Evolutionary conservation across 2,329 filamentous ascomycete species (phyloP).

Genomic region (Colletotrichum spaethianum): DNA sequence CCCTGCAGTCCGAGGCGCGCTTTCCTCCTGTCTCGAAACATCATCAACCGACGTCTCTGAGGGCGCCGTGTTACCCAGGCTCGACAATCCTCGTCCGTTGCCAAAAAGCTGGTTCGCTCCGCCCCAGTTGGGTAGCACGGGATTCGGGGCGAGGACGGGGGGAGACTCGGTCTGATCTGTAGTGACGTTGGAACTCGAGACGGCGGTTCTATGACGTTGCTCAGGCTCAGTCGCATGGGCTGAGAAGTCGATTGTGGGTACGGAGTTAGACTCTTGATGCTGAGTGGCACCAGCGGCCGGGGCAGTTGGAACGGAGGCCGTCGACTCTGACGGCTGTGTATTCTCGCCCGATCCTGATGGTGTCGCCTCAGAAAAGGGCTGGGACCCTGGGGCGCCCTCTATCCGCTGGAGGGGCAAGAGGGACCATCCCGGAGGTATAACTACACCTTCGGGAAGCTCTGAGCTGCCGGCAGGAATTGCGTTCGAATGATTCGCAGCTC

Average conservation of each 20-base stretch:
- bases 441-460: slow-evolving; percentile 75
- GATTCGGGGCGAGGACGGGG: slow-evolving; percentile 63
- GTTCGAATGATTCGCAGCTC: slow-evolving; percentile 58
- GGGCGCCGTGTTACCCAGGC: slow-evolving; percentile 19
- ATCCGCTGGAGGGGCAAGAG: slow-evolving; percentile 73
- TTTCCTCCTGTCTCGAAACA: slow-evolving; percentile 35
- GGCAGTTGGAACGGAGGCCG: background rate
- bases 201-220: slow-evolving; percentile 14
- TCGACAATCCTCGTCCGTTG: slow-evolving; percentile 44
- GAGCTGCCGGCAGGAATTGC: slow-evolving; percentile 72
- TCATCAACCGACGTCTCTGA: slow-evolving; percentile 32
- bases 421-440: slow-evolving; percentile 76
- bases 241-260: background rate
- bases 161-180: slow-evolving; percentile 44
- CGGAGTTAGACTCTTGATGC: background rate
- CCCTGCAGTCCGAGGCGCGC: background rate
- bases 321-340: background rate
- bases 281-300: background rate
- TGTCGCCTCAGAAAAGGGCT: slow-evolving; percentile 44
- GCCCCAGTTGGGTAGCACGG: slow-evolving; percentile 66
- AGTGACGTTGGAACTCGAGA: slow-evolving; percentile 13
- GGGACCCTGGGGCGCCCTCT: slow-evolving; percentile 53
- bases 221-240: slow-evolving; percentile 16
- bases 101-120: slow-evolving; percentile 64
- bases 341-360: slow-evolving; percentile 33